Base-by-base conservation (phyloP, 164 flowering plant genomes). In the Chimonanthus praecox region DNA sequence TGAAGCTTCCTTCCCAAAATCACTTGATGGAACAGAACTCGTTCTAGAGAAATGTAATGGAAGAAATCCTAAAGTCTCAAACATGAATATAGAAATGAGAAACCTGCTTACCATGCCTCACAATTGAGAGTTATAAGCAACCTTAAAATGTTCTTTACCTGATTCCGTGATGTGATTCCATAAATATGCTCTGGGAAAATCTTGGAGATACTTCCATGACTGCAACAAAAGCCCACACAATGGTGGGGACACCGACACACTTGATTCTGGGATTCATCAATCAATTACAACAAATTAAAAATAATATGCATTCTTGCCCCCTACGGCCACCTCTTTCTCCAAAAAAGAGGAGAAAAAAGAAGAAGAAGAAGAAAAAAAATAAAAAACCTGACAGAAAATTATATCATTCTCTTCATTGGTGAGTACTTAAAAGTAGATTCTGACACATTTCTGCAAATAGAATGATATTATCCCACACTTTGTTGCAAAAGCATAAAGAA, bases 41-140 rank as follows among this genome's bases (percentile, higher is more conserved):
- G 79, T 60, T 77, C 84, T 84, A 69, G 85, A 82, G 64, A 84
- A 84, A 77, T 73, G 77, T 44, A 74, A 70, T 9, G 82, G 86
- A 74, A 80, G 73, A 74, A 70, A 71, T 50, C 89, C 94, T 88
- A 68, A 69, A 78, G 74, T 70, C 49, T 10, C 45, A 4, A 51
- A 46, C 5, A 44, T 15, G n/a, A 15, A 44, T 44, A 66, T 10
- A 10, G 5, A 21, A 68, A 68, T n/a, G 43, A 68, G 8, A 68
- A 68, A 11, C 48, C 54, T n/a, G 6, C 9, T 6, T n/a, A 68
- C 49, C 49, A 10, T 33, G 43, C 49, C 15, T 6, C n/a, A 48
- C 20, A 48, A 49, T 10, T 20, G 48, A 47, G 10, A 47, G 44
- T 21, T 1, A 15, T 15, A 16, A 47, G 21, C 16, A 6, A 68